A percentile compares a stretch with the other conserved stretches of the same genome.
Evolutionary conservation across 441 rosid genomes (phyloP).

Genomic region (Jatropha podagrica): DNA sequence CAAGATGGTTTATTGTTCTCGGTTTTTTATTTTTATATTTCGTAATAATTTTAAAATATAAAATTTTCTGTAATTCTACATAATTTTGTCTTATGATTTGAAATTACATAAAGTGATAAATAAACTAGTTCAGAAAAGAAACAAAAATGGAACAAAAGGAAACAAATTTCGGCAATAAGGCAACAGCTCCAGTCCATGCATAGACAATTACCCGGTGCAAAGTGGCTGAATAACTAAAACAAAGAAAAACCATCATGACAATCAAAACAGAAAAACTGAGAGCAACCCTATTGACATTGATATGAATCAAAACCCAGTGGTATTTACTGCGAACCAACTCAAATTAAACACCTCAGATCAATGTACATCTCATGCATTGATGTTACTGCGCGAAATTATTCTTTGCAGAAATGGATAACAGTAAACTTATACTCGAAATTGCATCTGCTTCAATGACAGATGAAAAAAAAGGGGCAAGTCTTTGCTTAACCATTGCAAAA

Average conservation of each 20-base stretch:
- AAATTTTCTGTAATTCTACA: too few relatives aligned
- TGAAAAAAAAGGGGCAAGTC: constrained; percentile 19
- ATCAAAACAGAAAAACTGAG: background rate
- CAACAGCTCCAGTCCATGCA: background rate
- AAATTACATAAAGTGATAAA: too few relatives aligned
- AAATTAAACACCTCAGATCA: background rate
- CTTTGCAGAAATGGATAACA: constrained; percentile 7
- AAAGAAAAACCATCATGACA: background rate
- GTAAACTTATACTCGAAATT: constrained; percentile 28
- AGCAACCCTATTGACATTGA: background rate
- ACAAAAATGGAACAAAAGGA: background rate
- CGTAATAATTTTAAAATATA: too few relatives aligned
- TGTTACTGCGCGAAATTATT: constrained; percentile 21
- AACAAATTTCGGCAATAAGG: background rate
- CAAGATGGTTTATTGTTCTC: background rate
- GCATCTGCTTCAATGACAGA: constrained; percentile 26
- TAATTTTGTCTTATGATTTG: too few relatives aligned
- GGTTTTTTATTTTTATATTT: too few relatives aligned
- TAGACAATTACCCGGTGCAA: too few relatives aligned
- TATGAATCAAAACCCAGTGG: background rate
- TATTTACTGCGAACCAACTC: background rate
- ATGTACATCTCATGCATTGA: background rate
- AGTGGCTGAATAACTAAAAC: too few relatives aligned
- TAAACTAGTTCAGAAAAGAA: background rate
- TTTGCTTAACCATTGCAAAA: constrained; percentile 19